Evolutionary conservation across 1,139 yeast genomes (phyloP).

Genomic region (Hyphopichia burtonii): DNA sequence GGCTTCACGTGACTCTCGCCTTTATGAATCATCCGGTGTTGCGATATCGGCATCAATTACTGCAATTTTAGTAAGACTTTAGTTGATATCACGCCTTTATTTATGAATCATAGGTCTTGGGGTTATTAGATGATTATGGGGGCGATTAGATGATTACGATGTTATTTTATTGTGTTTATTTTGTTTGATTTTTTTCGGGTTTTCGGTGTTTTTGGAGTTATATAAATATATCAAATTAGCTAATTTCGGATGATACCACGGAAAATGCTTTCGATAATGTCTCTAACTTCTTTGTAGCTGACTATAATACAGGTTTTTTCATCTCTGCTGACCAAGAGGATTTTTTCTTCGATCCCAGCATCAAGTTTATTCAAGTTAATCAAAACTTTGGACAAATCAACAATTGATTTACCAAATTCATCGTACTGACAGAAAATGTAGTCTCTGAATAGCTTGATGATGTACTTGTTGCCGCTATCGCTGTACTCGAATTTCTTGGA

Average conservation of each 20-base stretch:
- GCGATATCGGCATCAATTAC: no score
- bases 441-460: conserved; percentile 77
- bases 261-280: conserved; percentile 69
- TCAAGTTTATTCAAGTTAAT: conserved; percentile 82
- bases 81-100: no score
- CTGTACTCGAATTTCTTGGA: conserved; percentile 61
- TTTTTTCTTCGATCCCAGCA: conserved; percentile 84
- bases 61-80: no score
- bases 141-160: no score
- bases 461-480: conserved; percentile 74
- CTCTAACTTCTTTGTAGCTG: conserved; percentile 77
- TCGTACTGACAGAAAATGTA: conserved; percentile 83
- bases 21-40: background rate
- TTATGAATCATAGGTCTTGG: no score
- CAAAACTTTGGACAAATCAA: conserved; percentile 82
- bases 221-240: no score
- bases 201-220: no score
- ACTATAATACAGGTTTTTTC: conserved; percentile 79
- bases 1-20: no score
- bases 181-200: background rate
- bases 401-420: conserved; percentile 71
- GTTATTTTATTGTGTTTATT: background rate
- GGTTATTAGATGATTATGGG: no score
- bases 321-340: conserved; percentile 77
- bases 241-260: background rate